These are phyloP conservation scores for Microsporum audouinii DNA, from an alignment of 2,329 filamentous ascomycete genomes.

Conservation along the genomic window DNA sequence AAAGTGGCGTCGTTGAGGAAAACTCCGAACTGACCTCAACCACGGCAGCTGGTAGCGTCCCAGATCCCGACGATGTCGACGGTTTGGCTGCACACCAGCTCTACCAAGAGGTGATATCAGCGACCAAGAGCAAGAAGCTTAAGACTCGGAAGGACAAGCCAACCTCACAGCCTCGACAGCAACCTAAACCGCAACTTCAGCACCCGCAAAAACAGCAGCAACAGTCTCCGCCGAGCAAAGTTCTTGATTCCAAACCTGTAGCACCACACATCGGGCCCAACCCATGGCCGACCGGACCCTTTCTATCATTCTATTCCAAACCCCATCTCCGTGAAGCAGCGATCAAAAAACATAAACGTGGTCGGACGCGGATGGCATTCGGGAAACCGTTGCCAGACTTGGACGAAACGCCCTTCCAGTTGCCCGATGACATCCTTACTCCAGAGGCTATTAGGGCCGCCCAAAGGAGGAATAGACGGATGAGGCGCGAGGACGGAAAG, in stretches of 20 bases:
- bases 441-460: slow-evolving; percentile 33
- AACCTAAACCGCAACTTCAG: not conserved
- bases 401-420: slow-evolving; percentile 57
- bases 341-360: slow-evolving; percentile 58
- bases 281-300: slow-evolving; percentile 42
- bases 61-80: slow-evolving; percentile 59
- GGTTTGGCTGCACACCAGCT: slow-evolving; percentile 62
- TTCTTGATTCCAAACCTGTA: slow-evolving; percentile 14
- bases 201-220: not conserved
- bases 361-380: slow-evolving; percentile 65
- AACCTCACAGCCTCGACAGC: not conserved
- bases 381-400: slow-evolving; percentile 69
- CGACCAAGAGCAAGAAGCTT: slow-evolving; percentile 1
- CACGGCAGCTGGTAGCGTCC: slow-evolving; percentile 39
- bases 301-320: slow-evolving; percentile 80
- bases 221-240: slow-evolving; percentile 5
- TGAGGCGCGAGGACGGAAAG: slow-evolving; percentile 22
- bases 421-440: slow-evolving; percentile 52
- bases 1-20: slow-evolving; percentile 6
- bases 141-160: not conserved
- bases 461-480: slow-evolving; percentile 28
- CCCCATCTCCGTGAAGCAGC: slow-evolving; percentile 68
- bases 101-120: slow-evolving; percentile 50
- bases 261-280: slow-evolving; percentile 17
- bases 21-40: slow-evolving; percentile 16